Evolutionary conservation across 2,329 filamentous ascomycete genomes (phyloP).

Genomic region (Alternaria sp.): DNA sequence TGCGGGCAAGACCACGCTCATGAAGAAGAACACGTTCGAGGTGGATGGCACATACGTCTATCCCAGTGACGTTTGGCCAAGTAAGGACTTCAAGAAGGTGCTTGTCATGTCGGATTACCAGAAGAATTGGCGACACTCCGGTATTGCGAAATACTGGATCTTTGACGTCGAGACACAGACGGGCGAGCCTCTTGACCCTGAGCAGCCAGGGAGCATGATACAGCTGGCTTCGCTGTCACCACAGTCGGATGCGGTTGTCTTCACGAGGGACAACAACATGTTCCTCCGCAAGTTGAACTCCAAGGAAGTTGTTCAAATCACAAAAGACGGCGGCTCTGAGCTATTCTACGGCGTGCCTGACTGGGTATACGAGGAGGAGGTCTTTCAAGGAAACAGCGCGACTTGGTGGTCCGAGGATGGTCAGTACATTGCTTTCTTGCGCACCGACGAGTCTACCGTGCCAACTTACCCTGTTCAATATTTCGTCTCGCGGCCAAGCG

Average conservation of each 20-base stretch:
- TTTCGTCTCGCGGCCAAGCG: conserved; percentile 87
- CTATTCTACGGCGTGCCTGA: conserved; percentile 97
- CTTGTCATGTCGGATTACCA: conserved; percentile 76
- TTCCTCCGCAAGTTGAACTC: conserved; percentile 75
- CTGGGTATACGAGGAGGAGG: conserved; percentile 94
- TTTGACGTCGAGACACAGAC: conserved; percentile 85
- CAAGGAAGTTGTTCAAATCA: conserved; percentile 73
- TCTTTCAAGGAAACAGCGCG: conserved; percentile 79
- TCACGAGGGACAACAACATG: conserved; percentile 89
- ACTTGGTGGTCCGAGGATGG: conserved; percentile 97
- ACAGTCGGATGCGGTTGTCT: conserved; percentile 84
- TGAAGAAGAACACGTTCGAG: conserved; percentile 72
- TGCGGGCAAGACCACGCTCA: conserved; percentile 71
- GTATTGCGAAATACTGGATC: conserved; percentile 86
- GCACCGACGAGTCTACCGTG: conserved; percentile 91
- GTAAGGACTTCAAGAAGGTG: conserved; percentile 84
- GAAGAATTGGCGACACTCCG: conserved; percentile 90
- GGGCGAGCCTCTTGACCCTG: conserved; percentile 78
- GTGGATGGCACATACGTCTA: conserved; percentile 64
- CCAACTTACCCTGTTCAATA: conserved; percentile 94
- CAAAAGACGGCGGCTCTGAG: conserved; percentile 83
- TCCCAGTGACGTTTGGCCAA: conserved; percentile 75
- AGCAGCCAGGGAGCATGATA: conserved; percentile 69
- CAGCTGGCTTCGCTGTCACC: conserved; percentile 93
- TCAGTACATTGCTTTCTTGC: conserved; percentile 86